Evolutionary conservation across 495 filamentous ascomycete species (phyloP).

Genomic region (Niebla homalea): DNA sequence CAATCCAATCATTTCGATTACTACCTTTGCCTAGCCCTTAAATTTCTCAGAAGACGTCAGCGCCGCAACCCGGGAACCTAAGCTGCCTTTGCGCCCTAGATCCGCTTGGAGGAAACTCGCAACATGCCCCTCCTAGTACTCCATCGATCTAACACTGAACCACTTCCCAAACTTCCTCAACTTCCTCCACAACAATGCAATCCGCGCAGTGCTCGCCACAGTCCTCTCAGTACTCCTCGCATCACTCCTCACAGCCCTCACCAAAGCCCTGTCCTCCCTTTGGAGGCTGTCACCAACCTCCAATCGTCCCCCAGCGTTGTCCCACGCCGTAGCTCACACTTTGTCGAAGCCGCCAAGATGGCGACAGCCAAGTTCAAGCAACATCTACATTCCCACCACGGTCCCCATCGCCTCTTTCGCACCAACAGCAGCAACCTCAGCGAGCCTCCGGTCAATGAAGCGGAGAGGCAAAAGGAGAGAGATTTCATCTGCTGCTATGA

Average conservation of each 20-base stretch:
- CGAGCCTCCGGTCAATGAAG: conserved; percentile 28
- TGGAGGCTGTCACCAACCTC: conserved; percentile 12
- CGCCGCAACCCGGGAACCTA: no score
- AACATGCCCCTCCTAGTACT: conserved; percentile 1
- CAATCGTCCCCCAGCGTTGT: conserved; percentile 12
- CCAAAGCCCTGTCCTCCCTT: conserved; percentile 6
- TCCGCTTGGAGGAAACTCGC: no score
- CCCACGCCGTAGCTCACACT: conserved; percentile 11
- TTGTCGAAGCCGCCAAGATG: conserved; percentile 13
- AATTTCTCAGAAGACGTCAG: no score
- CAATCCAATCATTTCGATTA: no score
- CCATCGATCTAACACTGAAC: conserved; percentile 1
- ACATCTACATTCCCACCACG: conserved; percentile 14
- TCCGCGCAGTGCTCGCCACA: not conserved
- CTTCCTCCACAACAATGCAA: not conserved
- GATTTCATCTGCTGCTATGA: conserved; percentile 31
- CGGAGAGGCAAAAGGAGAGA: conserved; percentile 26
- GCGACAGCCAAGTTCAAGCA: conserved; percentile 16
- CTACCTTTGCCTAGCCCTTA: no score
- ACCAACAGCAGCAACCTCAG: conserved; percentile 8
- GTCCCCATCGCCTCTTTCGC: conserved; percentile 14
- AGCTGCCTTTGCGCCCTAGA: no score
- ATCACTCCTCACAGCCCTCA: conserved; percentile 7
- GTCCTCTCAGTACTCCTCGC: no score
- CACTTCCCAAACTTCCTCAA: not conserved